Percentiles rank a stretch among this genome's conserved stretches.
Evolutionary conservation across 169 alveolate genomes (phyloP).

Genomic region (Plasmodium vinckei): DNA sequence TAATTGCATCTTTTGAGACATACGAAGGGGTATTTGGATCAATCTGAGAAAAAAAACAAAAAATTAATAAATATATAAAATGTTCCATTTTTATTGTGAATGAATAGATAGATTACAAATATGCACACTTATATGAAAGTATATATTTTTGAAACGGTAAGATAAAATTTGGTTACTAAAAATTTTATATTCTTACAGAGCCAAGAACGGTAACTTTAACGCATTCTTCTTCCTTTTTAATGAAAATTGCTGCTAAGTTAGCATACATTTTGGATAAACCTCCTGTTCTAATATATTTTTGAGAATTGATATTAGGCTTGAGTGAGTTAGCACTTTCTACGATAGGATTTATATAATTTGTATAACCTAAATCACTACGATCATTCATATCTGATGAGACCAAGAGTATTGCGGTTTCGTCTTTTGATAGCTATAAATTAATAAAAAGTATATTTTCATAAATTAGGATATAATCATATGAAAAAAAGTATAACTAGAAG

Average conservation of each 20-base stretch:
- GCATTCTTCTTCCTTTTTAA: slow-evolving; percentile 10
- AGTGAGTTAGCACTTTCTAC: slow-evolving; percentile 24
- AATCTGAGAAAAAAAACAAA: too few species aligned
- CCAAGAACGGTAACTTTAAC: slow-evolving; percentile 31
- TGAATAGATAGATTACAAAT: too few species aligned
- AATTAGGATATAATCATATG: background rate
- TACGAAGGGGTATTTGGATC: too few species aligned
- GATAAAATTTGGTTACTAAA: background rate
- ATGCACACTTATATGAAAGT: too few species aligned
- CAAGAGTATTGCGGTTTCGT: slow-evolving; percentile 25
- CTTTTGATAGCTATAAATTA: slow-evolving; percentile 15
- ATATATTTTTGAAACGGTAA: background rate
- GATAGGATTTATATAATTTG: slow-evolving; percentile 23
- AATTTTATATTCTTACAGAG: slow-evolving; percentile 29
- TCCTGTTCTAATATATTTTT: slow-evolving; percentile 23
- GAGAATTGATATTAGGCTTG: slow-evolving; percentile 50
- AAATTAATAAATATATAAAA: too few species aligned
- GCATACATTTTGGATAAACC: slow-evolving; percentile 8
- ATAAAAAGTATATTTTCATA: background rate
- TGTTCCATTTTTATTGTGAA: too few species aligned
- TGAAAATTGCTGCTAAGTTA: slow-evolving; percentile 40
- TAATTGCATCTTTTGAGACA: too few species aligned
- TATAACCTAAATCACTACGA: background rate
- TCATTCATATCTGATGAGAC: slow-evolving; percentile 54
- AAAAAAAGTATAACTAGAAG: background rate